A percentile compares a stretch with the other conserved stretches of the same genome.
These are phyloP conservation scores for Echium plantagineum DNA, from an alignment of 257 asterid species.

Conservation along the genomic window DNA sequence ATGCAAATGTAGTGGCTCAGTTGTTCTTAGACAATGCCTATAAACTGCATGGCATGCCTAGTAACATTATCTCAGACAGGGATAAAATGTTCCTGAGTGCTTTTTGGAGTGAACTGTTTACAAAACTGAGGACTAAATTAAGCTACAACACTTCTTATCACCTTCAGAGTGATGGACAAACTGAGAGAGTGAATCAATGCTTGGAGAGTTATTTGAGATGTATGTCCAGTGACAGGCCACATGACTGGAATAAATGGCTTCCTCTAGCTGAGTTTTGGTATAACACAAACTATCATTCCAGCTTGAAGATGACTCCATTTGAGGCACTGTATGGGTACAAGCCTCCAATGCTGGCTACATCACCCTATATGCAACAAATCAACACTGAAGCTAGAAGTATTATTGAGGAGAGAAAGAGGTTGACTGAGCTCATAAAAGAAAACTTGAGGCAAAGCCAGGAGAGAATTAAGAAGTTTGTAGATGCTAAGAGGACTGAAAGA, in stretches of 20 bases:
- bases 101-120: conserved; percentile 1
- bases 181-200: neutral
- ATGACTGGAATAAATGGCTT: neutral
- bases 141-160: too few relatives aligned
- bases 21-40: neutral
- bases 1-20: neutral
- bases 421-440: neutral
- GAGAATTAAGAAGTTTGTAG: neutral
- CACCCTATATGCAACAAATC: neutral
- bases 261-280: neutral
- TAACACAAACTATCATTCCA: neutral
- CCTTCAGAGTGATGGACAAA: too few relatives aligned
- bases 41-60: neutral
- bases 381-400: too few relatives aligned
- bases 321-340: neutral
- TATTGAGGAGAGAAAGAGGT: neutral
- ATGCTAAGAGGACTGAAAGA: neutral
- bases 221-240: neutral
- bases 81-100: neutral
- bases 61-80: neutral
- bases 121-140: neutral
- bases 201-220: neutral
- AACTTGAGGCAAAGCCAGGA: neutral
- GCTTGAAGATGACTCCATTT: neutral
- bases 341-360: neutral